Conservation (phyloP, 2,329 filamentous ascomycete genomes). For the Didymellaceae sp. region DNA sequence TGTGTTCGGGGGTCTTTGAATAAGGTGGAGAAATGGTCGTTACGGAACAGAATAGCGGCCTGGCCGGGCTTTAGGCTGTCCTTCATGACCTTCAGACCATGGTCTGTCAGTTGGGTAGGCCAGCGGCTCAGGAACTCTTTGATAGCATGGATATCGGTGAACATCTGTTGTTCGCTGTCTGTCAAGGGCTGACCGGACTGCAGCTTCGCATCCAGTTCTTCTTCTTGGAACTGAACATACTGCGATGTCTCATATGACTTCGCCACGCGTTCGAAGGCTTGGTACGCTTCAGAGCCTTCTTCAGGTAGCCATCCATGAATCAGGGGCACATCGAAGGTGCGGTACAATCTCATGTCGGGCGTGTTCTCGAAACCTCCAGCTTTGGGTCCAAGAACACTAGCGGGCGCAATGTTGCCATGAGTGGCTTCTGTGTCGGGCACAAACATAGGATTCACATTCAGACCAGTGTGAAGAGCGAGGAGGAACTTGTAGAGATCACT, state of each 20-base stretch:
- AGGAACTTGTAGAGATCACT: constrained; percentile 87
- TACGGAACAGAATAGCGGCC: constrained; percentile 91
- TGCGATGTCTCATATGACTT: constrained; percentile 91
- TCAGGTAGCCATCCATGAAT: constrained; percentile 94
- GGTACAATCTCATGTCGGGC: constrained; percentile 86
- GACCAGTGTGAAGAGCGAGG: constrained; percentile 87
- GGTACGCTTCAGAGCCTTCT: constrained; percentile 67
- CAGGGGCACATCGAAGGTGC: constrained; percentile 84
- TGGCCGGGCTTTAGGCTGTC: constrained; percentile 75
- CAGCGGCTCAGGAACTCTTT: constrained; percentile 80
- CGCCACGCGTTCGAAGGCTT: constrained; percentile 75
- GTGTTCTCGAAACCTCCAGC: constrained; percentile 88
- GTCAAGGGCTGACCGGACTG: constrained; percentile 65
- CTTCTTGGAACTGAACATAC: constrained; percentile 84
- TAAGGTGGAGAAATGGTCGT: constrained; percentile 94
- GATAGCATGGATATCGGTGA: constrained; percentile 84
- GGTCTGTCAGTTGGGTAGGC: constrained; percentile 84
- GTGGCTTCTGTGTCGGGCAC: constrained; percentile 60
- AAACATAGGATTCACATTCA: constrained; percentile 97
- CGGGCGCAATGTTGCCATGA: constrained; percentile 43
- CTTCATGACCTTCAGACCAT: constrained; percentile 77
- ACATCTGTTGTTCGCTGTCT: constrained; percentile 75
- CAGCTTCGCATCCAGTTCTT: constrained; percentile 85
- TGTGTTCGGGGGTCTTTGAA: constrained; percentile 84
- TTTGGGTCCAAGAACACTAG: constrained; percentile 50